phyloP scores from a whole-genome alignment of 352 stramenopile genomes.

The Pythium utonaiense region DNA sequence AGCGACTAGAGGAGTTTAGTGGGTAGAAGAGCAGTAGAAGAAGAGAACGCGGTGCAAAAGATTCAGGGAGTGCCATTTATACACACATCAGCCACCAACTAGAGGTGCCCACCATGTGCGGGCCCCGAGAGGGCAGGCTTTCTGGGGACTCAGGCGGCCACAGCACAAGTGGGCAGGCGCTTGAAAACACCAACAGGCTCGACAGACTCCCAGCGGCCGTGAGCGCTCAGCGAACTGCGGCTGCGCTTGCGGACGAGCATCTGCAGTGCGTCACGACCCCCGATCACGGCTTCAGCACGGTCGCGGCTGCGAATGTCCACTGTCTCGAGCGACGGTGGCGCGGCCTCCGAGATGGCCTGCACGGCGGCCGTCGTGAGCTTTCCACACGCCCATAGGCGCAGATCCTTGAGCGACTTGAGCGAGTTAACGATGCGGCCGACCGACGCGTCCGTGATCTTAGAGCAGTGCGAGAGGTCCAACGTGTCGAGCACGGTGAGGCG shows the following conservation, averaged over 20 bases:
- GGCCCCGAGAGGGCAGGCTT: too few species aligned
- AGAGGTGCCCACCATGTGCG: background rate
- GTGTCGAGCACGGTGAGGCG: conserved; percentile 39
- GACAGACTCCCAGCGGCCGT: conserved; percentile 67
- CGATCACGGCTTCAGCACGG: conserved; percentile 74
- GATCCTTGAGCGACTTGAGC: conserved; percentile 55
- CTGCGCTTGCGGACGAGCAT: conserved; percentile 59
- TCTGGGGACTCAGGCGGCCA: conserved; percentile 62
- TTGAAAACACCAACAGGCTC: conserved; percentile 75
- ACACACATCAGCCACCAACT: background rate
- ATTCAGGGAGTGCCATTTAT: background rate
- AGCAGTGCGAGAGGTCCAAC: conserved; percentile 84
- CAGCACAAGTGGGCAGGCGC: conserved; percentile 43
- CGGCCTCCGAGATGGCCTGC: conserved; percentile 58
- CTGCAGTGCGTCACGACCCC: conserved; percentile 66
- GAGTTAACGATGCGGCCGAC: conserved; percentile 57
- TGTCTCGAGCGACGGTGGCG: conserved; percentile 50
- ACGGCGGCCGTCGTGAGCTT: conserved; percentile 77
- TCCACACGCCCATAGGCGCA: conserved; percentile 79
- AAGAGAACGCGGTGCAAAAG: background rate
- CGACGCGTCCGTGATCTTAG: conserved; percentile 66
- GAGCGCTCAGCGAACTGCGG: conserved; percentile 51
- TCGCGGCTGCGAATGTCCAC: conserved; percentile 79
- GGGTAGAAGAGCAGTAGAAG: background rate
- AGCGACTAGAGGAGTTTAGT: too few species aligned